These are phyloP conservation scores for Neofusicoccum ribis DNA, from an alignment of 2,329 filamentous ascomycete genomes.

Conservation along the genomic window DNA sequence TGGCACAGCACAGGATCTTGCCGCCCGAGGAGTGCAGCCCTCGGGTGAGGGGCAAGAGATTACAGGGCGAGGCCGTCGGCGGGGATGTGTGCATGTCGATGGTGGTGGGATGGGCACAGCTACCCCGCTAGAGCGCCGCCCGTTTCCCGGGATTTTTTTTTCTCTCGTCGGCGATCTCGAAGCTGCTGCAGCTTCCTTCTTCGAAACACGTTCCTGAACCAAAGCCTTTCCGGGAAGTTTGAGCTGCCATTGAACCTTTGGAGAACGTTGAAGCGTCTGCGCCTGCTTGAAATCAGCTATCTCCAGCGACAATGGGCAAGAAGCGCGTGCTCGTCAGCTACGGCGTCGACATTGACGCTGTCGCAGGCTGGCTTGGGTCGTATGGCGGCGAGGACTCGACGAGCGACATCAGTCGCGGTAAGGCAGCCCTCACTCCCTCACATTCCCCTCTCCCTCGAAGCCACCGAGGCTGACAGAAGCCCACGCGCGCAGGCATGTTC, in stretches of 20 bases:
- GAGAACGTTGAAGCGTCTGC: not conserved
- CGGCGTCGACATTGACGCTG: constrained; percentile 72
- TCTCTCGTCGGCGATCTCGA: not conserved
- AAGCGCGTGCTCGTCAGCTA: constrained; percentile 61
- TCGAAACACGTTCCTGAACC: not conserved
- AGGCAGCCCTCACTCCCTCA: not conserved
- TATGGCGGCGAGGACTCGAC: constrained; percentile 73
- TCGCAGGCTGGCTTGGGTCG: constrained; percentile 73
- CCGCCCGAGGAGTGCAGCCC: too few relatives aligned
- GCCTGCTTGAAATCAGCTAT: not conserved
- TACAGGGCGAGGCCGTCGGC: too few relatives aligned
- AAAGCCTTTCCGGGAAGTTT: not conserved
- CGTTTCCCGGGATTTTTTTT: too few relatives aligned
- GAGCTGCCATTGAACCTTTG: not conserved
- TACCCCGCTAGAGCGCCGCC: not conserved
- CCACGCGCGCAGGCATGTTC: constrained; percentile 54
- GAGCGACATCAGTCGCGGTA: constrained; percentile 70
- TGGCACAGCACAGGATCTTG: too few relatives aligned
- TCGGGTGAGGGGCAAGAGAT: too few relatives aligned
- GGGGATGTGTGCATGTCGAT: too few relatives aligned
- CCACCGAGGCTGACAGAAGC: not conserved
- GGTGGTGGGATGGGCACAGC: too few relatives aligned
- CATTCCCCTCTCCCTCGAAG: too few relatives aligned
- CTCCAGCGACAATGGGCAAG: constrained; percentile 40
- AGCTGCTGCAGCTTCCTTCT: not conserved